Conservation (phyloP, 2,329 filamentous ascomycete species). For the Blastomyces emzantsi region DNA sequence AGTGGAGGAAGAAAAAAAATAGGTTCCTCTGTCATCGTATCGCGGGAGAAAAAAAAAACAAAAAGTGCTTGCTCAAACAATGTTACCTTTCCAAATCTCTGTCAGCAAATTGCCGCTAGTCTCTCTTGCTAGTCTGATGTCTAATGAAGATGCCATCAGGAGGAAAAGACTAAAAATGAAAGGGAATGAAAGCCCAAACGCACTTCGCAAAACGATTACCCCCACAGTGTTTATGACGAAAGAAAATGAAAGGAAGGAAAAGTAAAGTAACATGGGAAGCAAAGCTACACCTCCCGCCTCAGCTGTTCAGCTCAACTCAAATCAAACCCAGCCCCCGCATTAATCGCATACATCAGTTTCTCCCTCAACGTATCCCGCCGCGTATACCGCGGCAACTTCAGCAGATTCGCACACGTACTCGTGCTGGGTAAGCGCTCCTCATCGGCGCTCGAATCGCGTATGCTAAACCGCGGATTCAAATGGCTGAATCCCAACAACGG, state of each 20-base stretch:
- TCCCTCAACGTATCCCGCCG: constrained; percentile 56
- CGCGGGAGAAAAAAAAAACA: not conserved
- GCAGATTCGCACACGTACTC: constrained; percentile 88
- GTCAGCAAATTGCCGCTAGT: not conserved
- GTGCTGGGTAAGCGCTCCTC: constrained; percentile 77
- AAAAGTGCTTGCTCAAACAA: not conserved
- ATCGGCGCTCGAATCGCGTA: constrained; percentile 71
- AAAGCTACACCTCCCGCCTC: too few relatives aligned
- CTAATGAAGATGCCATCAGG: not conserved
- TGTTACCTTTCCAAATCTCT: not conserved
- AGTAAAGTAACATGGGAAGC: not conserved
- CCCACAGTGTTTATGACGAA: not conserved
- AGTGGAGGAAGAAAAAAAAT: not conserved
- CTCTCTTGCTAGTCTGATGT: not conserved
- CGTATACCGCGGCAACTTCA: constrained; percentile 81
- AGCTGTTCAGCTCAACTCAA: constrained; percentile 32
- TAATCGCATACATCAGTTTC: constrained; percentile 84
- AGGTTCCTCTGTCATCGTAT: too few relatives aligned
- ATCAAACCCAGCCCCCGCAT: constrained; percentile 88
- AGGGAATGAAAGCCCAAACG: not conserved
- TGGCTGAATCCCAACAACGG: constrained; percentile 83
- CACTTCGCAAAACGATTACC: not conserved
- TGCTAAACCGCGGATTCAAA: constrained; percentile 77
- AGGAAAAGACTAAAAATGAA: too few relatives aligned
- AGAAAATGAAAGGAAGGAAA: not conserved